Evolutionary conservation across 345 rosid species (phyloP).

Genomic region (Iberis pinnata): DNA sequence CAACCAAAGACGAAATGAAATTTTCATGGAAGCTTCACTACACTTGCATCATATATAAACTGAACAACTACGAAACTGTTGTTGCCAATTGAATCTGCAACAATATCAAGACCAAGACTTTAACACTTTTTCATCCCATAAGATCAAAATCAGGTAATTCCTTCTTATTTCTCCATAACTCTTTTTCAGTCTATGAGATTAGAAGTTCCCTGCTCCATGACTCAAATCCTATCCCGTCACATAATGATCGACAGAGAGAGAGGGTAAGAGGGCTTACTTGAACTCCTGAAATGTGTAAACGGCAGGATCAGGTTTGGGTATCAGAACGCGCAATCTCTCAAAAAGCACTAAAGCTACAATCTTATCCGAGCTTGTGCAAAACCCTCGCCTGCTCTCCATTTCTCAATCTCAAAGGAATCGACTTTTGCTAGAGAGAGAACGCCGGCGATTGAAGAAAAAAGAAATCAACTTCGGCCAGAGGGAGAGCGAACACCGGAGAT

Average conservation of each 20-base stretch:
- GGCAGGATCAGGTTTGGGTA: constrained; percentile 83
- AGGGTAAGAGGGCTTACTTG: constrained; percentile 43
- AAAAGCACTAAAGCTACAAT: constrained; percentile 86
- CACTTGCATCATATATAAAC: too few relatives aligned
- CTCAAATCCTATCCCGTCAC: too few relatives aligned
- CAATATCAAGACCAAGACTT: not conserved
- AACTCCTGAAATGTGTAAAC: constrained; percentile 91
- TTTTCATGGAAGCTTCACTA: not conserved
- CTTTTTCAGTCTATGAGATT: not conserved
- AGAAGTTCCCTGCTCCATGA: too few relatives aligned
- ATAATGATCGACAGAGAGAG: not conserved
- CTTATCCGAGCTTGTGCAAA: constrained; percentile 60
- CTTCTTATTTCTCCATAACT: not conserved
- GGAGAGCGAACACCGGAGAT: not conserved
- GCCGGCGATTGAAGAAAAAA: constrained; percentile 4
- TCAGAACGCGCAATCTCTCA: constrained; percentile 85
- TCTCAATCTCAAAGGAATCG: constrained; percentile 9
- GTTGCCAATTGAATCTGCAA: constrained; percentile 77
- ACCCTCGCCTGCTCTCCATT: constrained; percentile 37
- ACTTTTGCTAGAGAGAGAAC: not conserved
- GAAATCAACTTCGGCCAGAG: not conserved
- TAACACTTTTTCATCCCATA: not conserved
- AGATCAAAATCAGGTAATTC: not conserved
- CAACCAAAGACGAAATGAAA: not conserved
- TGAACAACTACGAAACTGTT: constrained; percentile 72